Conservation (phyloP, 257 asterid species). For the Nyctanthes arbortristis region DNA sequence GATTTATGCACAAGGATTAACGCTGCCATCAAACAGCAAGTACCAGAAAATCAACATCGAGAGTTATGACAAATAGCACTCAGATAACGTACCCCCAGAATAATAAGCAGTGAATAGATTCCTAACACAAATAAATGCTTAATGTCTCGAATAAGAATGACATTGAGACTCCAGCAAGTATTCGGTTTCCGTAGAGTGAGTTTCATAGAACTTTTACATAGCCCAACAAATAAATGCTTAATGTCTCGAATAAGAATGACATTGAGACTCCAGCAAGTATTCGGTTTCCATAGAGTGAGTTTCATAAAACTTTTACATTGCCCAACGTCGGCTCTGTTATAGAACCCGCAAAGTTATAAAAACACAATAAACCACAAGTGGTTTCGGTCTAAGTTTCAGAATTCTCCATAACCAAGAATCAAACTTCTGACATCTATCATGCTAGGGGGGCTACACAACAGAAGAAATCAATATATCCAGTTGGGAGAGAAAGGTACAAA, state of each 20-base stretch:
- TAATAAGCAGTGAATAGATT: no score
- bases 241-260: background rate
- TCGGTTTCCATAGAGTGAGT: slow-evolving; percentile 1
- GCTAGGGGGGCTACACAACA: no score
- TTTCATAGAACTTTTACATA: background rate
- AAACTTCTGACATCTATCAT: no score
- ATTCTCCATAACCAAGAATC: no score
- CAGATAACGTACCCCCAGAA: background rate
- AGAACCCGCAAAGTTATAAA: no score
- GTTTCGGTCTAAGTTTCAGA: no score
- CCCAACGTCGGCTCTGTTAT: no score
- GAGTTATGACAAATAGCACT: background rate
- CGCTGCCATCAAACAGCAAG: background rate
- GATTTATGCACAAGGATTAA: background rate
- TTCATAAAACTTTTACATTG: no score
- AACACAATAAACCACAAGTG: no score
- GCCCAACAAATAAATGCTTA: background rate
- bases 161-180: slow-evolving; percentile 4
- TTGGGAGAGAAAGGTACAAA: no score
- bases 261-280: slow-evolving; percentile 4
- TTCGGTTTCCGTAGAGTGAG: slow-evolving; percentile 2
- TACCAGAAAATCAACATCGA: background rate
- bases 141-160: background rate
- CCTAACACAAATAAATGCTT: background rate
- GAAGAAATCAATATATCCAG: no score